Evolutionary conservation across 169 alveolate genomes (phyloP).

Genomic region (Cryptosporidium sp.): DNA sequence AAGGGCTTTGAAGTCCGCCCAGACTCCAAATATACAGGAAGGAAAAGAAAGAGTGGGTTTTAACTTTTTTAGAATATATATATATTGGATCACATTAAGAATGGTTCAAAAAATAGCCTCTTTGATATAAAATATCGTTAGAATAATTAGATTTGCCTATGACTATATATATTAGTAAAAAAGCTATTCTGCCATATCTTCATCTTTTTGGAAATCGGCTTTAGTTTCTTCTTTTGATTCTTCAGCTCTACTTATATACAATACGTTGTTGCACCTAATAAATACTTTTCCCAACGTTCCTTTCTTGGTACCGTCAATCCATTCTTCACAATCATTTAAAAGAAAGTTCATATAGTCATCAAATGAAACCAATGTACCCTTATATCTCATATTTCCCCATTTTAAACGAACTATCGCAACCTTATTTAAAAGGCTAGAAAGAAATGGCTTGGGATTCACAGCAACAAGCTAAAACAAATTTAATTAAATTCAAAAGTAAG

Average conservation of each 20-base stretch:
- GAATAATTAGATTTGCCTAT: not conserved
- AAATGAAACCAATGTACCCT: conserved; percentile 90
- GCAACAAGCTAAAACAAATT: conserved; percentile 83
- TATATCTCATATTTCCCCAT: conserved; percentile 95
- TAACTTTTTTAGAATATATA: conserved; percentile 27
- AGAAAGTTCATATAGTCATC: conserved; percentile 92
- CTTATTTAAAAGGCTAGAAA: conserved; percentile 89
- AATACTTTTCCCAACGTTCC: conserved; percentile 91
- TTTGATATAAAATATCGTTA: not conserved
- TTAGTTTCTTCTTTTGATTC: conserved; percentile 81
- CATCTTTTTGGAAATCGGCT: not conserved
- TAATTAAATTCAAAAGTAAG: not conserved
- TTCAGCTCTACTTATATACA: conserved; percentile 86
- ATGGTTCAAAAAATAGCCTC: not conserved
- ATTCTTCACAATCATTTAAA: conserved; percentile 91
- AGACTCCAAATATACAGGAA: conserved; percentile 95
- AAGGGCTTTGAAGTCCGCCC: conserved; percentile 92
- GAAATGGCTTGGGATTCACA: conserved; percentile 94
- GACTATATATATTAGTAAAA: not conserved
- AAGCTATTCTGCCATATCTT: not conserved
- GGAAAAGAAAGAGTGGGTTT: conserved; percentile 89
- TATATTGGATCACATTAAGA: not conserved
- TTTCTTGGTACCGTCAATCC: conserved; percentile 90
- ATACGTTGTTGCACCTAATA: conserved; percentile 89
- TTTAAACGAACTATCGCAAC: conserved; percentile 90